phyloP scores from a whole-genome alignment of 2,329 filamentous ascomycete genomes.

The Claviceps digitariae region DNA sequence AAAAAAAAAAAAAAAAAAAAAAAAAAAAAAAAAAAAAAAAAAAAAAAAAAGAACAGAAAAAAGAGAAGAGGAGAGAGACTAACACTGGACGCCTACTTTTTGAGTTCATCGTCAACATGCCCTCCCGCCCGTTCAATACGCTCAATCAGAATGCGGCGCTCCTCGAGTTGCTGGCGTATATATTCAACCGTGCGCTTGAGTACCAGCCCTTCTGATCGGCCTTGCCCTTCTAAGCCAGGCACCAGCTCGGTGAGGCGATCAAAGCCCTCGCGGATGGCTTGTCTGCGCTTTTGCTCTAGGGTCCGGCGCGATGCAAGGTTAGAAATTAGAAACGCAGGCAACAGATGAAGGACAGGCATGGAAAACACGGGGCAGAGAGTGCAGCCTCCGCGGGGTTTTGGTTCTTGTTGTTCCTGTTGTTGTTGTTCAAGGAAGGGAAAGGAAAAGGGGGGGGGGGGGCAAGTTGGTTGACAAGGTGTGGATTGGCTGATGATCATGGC shows the following conservation, averaged over 20 bases:
- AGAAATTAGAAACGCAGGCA: no score
- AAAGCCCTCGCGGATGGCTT: slow-evolving; percentile 70
- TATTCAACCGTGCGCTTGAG: slow-evolving; percentile 56
- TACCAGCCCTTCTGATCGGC: slow-evolving; percentile 75
- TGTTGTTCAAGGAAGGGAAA: not conserved
- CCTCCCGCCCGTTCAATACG: slow-evolving; percentile 47
- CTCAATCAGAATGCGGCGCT: slow-evolving; percentile 43
- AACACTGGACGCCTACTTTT: slow-evolving; percentile 20
- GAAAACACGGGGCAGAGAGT: not conserved
- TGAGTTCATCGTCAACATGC: slow-evolving; percentile 34
- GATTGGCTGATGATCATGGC: not conserved
- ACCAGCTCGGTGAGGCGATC: slow-evolving; percentile 69
- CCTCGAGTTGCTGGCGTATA: slow-evolving; percentile 45
- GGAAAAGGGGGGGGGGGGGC: no score
- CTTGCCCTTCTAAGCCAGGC: slow-evolving; percentile 69
- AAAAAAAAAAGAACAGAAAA: not conserved
- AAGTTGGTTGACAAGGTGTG: not conserved
- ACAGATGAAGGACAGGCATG: not conserved
- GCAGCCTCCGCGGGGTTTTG: no score
- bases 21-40: not conserved
- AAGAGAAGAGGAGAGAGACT: not conserved
- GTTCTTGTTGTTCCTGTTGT: not conserved
- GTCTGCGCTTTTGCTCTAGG: slow-evolving; percentile 30
- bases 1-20: not conserved
- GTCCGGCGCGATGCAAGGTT: not conserved